phyloP scores from a whole-genome alignment of 2,329 filamentous ascomycete genomes.

The Hymenoscyphus scutula region DNA sequence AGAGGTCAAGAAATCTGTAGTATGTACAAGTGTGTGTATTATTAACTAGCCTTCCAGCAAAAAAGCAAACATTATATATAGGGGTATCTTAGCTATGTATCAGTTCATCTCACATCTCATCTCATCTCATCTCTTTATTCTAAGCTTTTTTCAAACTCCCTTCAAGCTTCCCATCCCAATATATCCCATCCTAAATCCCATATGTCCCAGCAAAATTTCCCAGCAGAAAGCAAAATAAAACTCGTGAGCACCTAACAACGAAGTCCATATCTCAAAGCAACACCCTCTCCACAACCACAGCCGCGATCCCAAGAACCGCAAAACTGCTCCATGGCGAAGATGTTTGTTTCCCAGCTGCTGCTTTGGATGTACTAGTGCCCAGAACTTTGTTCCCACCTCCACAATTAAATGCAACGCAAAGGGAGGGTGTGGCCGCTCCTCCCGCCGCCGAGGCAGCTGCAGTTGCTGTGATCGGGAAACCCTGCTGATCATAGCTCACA shows the following conservation, averaged over 20 bases:
- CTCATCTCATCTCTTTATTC: background rate
- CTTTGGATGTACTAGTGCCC: slow-evolving; percentile 24
- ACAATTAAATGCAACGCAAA: slow-evolving; percentile 19
- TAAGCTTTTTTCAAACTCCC: background rate
- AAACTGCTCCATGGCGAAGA: slow-evolving; percentile 15
- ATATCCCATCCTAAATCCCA: background rate
- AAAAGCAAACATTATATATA: background rate
- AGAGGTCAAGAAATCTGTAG: too few relatives aligned
- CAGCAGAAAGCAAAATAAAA: background rate
- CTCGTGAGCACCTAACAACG: background rate
- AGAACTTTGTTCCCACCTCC: slow-evolving; percentile 24
- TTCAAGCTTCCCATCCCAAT: background rate
- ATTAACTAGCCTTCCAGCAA: background rate
- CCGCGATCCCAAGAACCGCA: slow-evolving; percentile 22
- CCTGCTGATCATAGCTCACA: slow-evolving; percentile 45
- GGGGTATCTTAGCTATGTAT: background rate
- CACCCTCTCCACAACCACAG: slow-evolving; percentile 20
- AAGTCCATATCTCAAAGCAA: slow-evolving; percentile 16
- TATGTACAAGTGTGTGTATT: slow-evolving; percentile 38
- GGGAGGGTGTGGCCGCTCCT: slow-evolving; percentile 10
- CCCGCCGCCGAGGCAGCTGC: slow-evolving; percentile 12
- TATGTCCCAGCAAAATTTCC: background rate
- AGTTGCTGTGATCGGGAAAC: slow-evolving; percentile 37
- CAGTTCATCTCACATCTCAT: background rate
- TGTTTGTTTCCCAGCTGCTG: slow-evolving; percentile 18